A percentile compares a stretch with the other conserved stretches of the same genome.
Evolutionary conservation across 148 eudicot genomes (phyloP).

Genomic region (Camellia japonica): DNA sequence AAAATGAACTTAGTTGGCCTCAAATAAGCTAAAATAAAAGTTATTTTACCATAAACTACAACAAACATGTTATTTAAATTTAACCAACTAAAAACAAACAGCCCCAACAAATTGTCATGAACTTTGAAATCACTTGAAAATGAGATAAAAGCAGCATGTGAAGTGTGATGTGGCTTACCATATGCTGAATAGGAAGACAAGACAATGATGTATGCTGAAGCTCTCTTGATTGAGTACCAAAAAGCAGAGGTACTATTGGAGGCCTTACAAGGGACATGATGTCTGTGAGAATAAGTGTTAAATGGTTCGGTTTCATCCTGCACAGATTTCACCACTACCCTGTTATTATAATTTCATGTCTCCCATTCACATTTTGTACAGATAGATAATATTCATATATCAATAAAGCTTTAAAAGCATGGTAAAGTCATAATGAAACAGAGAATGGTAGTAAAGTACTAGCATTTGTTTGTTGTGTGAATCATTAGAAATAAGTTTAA

Average conservation of each 20-base stretch:
- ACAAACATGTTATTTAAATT: too few relatives aligned
- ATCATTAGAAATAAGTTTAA: not conserved
- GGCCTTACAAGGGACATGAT: conserved; percentile 37
- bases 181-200: conserved; percentile 47
- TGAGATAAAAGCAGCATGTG: not conserved
- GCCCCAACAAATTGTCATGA: not conserved
- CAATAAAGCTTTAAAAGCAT: not conserved
- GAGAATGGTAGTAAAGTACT: not conserved
- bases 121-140: not conserved
- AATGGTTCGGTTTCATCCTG: conserved; percentile 49
- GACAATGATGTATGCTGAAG: conserved; percentile 41
- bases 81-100: too few relatives aligned
- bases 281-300: conserved; percentile 44
- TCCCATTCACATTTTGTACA: not conserved
- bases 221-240: conserved; percentile 53
- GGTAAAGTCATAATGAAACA: not conserved
- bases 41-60: too few relatives aligned
- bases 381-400: not conserved
- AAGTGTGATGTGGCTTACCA: conserved; percentile 18
- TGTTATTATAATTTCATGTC: not conserved
- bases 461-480: not conserved
- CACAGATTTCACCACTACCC: not conserved
- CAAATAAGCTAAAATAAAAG: too few relatives aligned
- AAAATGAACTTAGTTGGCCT: too few relatives aligned
- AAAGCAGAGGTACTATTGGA: conserved; percentile 39